A percentile compares a stretch with the other conserved stretches of the same genome.
These are phyloP conservation scores for Rhodotorula sp. DNA, from an alignment of 1,284 basidiomycete species.

Conservation along the genomic window DNA sequence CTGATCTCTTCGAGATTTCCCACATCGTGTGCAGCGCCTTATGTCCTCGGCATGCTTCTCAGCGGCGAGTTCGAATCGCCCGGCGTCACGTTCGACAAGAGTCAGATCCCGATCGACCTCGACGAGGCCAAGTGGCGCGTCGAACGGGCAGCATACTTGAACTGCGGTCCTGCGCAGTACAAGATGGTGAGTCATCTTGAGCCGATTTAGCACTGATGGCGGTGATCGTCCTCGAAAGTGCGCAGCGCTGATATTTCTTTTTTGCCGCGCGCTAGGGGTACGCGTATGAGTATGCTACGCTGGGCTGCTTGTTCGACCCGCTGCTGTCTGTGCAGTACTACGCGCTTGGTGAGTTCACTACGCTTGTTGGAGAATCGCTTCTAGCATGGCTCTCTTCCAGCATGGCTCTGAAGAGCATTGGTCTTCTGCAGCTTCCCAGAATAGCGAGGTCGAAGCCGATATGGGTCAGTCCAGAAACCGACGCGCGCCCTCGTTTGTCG, in stretches of 20 bases:
- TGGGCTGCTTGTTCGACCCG: slow-evolving; percentile 83
- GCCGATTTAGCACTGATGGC: too few relatives aligned
- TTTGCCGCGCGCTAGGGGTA: slow-evolving; percentile 57
- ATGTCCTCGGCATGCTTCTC: slow-evolving; percentile 73
- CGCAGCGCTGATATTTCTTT: too few relatives aligned
- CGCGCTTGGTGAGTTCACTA: slow-evolving; percentile 50
- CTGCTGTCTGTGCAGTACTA: slow-evolving; percentile 91
- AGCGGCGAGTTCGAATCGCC: slow-evolving; percentile 64
- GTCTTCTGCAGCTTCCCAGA: slow-evolving; percentile 63
- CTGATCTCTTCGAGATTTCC: neutral
- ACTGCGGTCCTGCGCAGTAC: slow-evolving; percentile 85
- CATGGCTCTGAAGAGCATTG: neutral
- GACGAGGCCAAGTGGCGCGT: slow-evolving; percentile 56
- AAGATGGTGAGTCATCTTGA: slow-evolving; percentile 58
- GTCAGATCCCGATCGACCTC: slow-evolving; percentile 54
- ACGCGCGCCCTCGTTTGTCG: neutral
- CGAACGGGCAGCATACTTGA: slow-evolving; percentile 61
- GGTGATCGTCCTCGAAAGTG: too few relatives aligned
- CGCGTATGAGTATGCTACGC: slow-evolving; percentile 83
- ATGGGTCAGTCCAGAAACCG: slow-evolving; percentile 61
- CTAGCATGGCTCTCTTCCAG: too few relatives aligned
- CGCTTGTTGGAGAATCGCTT: too few relatives aligned
- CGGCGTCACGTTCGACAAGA: slow-evolving; percentile 47
- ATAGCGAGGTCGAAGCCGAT: slow-evolving; percentile 85
- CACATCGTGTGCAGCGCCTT: slow-evolving; percentile 48